These are phyloP conservation scores for Corylus heterophylla DNA, from an alignment of 306 rosid species.

Conservation along the genomic window DNA sequence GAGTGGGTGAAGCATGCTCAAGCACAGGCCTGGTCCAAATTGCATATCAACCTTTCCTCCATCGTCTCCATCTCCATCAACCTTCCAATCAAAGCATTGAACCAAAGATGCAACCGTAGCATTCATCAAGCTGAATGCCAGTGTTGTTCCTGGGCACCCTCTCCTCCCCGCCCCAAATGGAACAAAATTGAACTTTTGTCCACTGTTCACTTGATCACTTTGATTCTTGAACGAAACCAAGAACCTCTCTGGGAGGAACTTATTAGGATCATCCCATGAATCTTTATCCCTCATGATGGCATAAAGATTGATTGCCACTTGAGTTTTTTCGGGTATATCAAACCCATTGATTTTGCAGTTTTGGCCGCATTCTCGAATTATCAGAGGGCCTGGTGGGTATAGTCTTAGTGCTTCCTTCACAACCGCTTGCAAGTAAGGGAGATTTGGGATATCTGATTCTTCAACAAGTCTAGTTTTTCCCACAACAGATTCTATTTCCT, in stretches of 20 bases:
- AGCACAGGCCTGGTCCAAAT: slow-evolving; percentile 44
- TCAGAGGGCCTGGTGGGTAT: no score
- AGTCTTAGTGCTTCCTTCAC: slow-evolving; percentile 44
- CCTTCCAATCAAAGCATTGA: slow-evolving; percentile 64
- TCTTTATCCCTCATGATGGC: slow-evolving; percentile 55
- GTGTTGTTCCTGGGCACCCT: slow-evolving; percentile 44
- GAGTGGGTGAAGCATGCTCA: slow-evolving; percentile 50
- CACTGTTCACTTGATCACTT: slow-evolving; percentile 3
- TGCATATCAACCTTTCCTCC: slow-evolving; percentile 36
- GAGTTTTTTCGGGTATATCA: slow-evolving; percentile 42
- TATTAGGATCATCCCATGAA: slow-evolving; percentile 42
- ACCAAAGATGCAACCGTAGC: slow-evolving; percentile 45
- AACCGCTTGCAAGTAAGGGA: slow-evolving; percentile 51
- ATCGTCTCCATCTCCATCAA: slow-evolving; percentile 33
- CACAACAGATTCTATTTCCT: slow-evolving; percentile 35
- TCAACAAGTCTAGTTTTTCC: slow-evolving; percentile 40
- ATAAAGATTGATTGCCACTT: slow-evolving; percentile 48
- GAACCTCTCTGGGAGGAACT: slow-evolving; percentile 51
- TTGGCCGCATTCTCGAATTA: slow-evolving; percentile 29
- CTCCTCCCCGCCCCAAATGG: slow-evolving; percentile 58
- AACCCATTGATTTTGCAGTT: slow-evolving; percentile 42
- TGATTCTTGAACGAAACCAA: slow-evolving; percentile 18
- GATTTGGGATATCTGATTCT: slow-evolving; percentile 39
- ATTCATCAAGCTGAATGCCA: slow-evolving; percentile 41
- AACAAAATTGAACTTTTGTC: slow-evolving; percentile 35